Evolutionary conservation across 2,329 filamentous ascomycete species (phyloP).

Genomic region (Neofusicoccum sp.): DNA sequence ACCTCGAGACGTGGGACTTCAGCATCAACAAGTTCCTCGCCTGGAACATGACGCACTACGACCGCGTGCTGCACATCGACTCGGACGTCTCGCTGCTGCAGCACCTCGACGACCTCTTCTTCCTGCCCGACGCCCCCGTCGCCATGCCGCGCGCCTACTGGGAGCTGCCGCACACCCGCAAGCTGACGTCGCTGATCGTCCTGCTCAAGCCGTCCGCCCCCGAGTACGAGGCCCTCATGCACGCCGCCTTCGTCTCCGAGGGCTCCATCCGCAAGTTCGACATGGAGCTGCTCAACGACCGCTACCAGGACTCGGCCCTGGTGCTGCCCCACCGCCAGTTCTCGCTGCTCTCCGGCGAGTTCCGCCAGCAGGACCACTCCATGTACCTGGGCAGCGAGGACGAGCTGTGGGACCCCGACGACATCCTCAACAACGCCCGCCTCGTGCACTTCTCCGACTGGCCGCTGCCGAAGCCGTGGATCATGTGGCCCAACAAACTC

Average conservation of each 20-base stretch:
- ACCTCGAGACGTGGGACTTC: conserved; percentile 55
- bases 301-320: conserved; percentile 58
- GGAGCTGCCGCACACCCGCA: conserved; percentile 46
- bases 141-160: conserved; percentile 73
- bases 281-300: conserved; percentile 66
- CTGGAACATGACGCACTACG: conserved; percentile 65
- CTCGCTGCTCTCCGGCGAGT: conserved; percentile 62
- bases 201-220: conserved; percentile 57
- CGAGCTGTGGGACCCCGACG: conserved; percentile 60
- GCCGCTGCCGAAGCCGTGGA: conserved; percentile 67
- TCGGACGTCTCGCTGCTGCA: conserved; percentile 63
- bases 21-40: conserved; percentile 67
- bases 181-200: conserved; percentile 60
- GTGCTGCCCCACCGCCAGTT: conserved; percentile 65
- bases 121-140: conserved; percentile 58
- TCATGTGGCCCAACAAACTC: conserved; percentile 45
- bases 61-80: conserved; percentile 58
- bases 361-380: conserved; percentile 54
- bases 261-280: conserved; percentile 51
- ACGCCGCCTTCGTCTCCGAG: conserved; percentile 25
- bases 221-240: conserved; percentile 46
- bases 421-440: conserved; percentile 59
- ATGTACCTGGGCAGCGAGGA: conserved; percentile 53
- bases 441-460: conserved; percentile 71
- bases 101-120: conserved; percentile 69